Base-by-base conservation (phyloP, 371 early-diverging fungal species). In the Mortierella sp. region DNA sequence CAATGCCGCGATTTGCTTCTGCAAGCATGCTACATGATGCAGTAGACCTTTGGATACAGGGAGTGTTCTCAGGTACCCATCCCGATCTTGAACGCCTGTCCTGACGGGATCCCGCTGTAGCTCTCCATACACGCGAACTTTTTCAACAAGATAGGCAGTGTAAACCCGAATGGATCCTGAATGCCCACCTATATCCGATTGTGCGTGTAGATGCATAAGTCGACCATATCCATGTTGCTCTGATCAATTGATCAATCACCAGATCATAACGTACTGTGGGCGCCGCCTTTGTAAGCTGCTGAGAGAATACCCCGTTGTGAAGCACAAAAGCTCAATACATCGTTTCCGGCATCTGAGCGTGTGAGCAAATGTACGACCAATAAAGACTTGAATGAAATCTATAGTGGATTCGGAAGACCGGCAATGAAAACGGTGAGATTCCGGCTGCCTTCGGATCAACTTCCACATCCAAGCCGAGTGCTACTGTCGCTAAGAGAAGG, bases 341-440 rank as follows among this genome's bases (percentile, higher is more conserved):
- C 82, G 31, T 91, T 89, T 7, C 90, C 89, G 40, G 89, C 86
- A 25, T 94, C 94, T 62, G 94, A 90, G 27, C 92, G 84, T 80
- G 95, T 88, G 67, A 97, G 79, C 27, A 93, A 88, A 70, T 97
- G 97, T 21, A 94, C 82, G 31, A 94, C 83, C 54, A 95, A 88
- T 45, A 97, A 83, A 0, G 94, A 86, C 76, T 97, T 97, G 84
- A 95, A 94, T 4, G 90, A 91, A n/a, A 93, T 89, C 95, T 95
- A 82, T 37, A 19, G n/a, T n/a, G 29, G 34, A 10, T 34, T 4
- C 4, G 7, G 34, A 34, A 10, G 10, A 10, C 34, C 34, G 14
- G 22, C n/a, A 21, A 14, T 22, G 44, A 44, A 49, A 41, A 13
- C 12, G 31, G 24, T 39, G 25, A 54, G 25, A 21, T 7, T 34